phyloP scores from a whole-genome alignment of 2,329 filamentous ascomycete genomes.

The Pestalotiopsis sp. region DNA sequence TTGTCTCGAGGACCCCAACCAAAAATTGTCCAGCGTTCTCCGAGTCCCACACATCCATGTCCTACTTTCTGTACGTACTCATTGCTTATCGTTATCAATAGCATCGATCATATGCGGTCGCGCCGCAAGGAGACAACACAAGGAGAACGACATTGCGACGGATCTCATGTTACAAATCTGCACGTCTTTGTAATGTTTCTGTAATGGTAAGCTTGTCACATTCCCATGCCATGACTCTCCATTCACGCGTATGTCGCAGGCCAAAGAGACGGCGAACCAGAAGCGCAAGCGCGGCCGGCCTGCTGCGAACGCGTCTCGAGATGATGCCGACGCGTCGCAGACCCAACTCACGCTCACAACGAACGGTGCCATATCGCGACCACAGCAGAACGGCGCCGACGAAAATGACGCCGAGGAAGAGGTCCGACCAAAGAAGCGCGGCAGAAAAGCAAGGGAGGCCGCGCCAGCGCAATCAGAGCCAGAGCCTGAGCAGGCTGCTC shows the following conservation, averaged over 20 bases:
- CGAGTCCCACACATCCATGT: background rate
- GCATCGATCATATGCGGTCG: background rate
- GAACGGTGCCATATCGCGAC: constrained; percentile 18
- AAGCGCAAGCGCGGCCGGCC: constrained; percentile 48
- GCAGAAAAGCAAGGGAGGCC: constrained; percentile 22
- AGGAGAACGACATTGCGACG: background rate
- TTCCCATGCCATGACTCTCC: background rate
- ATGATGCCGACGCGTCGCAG: constrained; percentile 28
- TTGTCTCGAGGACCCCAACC: background rate
- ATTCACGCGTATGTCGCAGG: constrained; percentile 18
- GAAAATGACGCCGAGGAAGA: constrained; percentile 20
- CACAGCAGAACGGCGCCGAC: constrained; percentile 13
- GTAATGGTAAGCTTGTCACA: background rate
- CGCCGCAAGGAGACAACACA: background rate
- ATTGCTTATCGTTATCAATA: background rate
- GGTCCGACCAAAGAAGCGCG: constrained; percentile 27
- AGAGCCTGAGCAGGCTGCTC: constrained; percentile 3
- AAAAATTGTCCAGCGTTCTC: background rate
- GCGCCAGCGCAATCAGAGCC: constrained; percentile 12
- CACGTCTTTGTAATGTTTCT: background rate
- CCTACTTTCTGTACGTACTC: background rate
- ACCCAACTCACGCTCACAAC: constrained; percentile 21
- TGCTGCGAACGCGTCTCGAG: constrained; percentile 38
- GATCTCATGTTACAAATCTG: background rate
- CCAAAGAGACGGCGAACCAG: constrained; percentile 31